A percentile compares a stretch with the other conserved stretches of the same genome.
phyloP scores from a whole-genome alignment of 805 yeast genomes.

The Metschnikowia chrysomelidarum region DNA sequence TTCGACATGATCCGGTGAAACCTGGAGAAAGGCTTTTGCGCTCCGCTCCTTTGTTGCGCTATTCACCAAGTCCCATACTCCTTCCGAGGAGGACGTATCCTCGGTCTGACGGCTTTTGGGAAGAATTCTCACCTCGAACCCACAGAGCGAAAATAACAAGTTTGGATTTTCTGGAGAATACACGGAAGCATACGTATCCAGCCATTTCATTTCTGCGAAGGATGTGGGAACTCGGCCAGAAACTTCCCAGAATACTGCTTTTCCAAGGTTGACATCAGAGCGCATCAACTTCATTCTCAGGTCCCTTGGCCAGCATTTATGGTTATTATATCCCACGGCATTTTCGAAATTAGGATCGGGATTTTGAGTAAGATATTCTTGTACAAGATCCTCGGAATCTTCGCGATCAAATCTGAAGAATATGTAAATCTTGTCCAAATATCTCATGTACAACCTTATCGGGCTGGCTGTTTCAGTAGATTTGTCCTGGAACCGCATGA shows the following conservation, averaged over 20 bases:
- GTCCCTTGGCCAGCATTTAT: constrained; percentile 94
- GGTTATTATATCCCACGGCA: constrained; percentile 80
- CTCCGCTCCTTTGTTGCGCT: constrained; percentile 76
- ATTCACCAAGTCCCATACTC: constrained; percentile 86
- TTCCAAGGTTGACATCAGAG: constrained; percentile 86
- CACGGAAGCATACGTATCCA: constrained; percentile 77
- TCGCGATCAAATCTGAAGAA: constrained; percentile 71
- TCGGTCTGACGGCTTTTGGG: constrained; percentile 67
- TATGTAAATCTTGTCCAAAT: constrained; percentile 77
- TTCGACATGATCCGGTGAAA: constrained; percentile 75
- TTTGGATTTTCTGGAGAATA: constrained; percentile 91
- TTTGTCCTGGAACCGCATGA: constrained; percentile 62
- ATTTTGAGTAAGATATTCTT: constrained; percentile 74
- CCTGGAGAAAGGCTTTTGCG: constrained; percentile 83
- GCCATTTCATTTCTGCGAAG: constrained; percentile 73
- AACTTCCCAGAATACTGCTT: constrained; percentile 91
- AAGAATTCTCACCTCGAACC: constrained; percentile 86
- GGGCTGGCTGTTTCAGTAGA: constrained; percentile 70
- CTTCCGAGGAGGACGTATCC: constrained; percentile 61
- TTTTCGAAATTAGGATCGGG: constrained; percentile 93
- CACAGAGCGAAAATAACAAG: constrained; percentile 84
- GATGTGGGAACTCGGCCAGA: constrained; percentile 76
- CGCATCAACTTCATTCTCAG: constrained; percentile 87
- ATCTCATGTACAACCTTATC: constrained; percentile 75
- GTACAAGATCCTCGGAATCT: constrained; percentile 73